A percentile compares a stretch with the other conserved stretches of the same genome.
These are phyloP conservation scores for Sclerotinia nivalis DNA, from an alignment of 2,329 filamentous ascomycete species.

Conservation along the genomic window DNA sequence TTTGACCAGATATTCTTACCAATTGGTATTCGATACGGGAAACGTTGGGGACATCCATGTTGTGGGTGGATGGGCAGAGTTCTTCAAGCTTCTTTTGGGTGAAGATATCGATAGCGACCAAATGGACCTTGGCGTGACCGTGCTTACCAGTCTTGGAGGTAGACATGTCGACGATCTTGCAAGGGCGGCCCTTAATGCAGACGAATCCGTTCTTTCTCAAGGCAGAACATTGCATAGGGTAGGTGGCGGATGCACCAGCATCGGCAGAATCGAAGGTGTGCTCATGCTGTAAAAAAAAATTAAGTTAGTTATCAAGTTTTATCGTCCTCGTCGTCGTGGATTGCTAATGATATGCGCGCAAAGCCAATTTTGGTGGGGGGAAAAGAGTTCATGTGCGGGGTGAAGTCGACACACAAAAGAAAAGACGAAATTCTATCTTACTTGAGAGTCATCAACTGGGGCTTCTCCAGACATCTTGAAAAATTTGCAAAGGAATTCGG, in stretches of 20 bases:
- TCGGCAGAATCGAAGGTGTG: constrained; percentile 88
- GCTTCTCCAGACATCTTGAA: constrained; percentile 57
- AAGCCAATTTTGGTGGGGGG: constrained; percentile 35
- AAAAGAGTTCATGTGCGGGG: constrained; percentile 21
- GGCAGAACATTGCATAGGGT: constrained; percentile 98
- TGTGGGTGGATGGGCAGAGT: constrained; percentile 94
- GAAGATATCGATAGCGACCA: constrained; percentile 98
- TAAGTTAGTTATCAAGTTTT: constrained; percentile 24
- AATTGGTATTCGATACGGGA: constrained; percentile 88
- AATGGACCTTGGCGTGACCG: constrained; percentile 99
- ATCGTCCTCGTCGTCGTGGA: neutral
- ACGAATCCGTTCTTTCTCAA: constrained; percentile 99
- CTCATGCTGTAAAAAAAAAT: constrained; percentile 38
- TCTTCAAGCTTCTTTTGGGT: constrained; percentile 99
- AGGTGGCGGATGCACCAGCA: constrained; percentile 93
- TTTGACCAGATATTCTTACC: constrained; percentile 58
- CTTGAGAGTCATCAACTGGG: constrained; percentile 54
- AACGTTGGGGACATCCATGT: constrained; percentile 98
- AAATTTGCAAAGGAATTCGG: neutral
- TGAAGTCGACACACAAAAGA: constrained; percentile 28
- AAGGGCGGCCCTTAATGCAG: constrained; percentile 97
- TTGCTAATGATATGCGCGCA: constrained; percentile 32
- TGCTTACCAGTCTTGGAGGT: constrained; percentile 99
- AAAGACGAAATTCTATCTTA: constrained; percentile 44
- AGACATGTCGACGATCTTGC: constrained; percentile 99